Percentiles rank a stretch among this genome's conserved stretches.
Evolutionary conservation across 345 rosid genomes (phyloP).

Genomic region (Citrus sp.): DNA sequence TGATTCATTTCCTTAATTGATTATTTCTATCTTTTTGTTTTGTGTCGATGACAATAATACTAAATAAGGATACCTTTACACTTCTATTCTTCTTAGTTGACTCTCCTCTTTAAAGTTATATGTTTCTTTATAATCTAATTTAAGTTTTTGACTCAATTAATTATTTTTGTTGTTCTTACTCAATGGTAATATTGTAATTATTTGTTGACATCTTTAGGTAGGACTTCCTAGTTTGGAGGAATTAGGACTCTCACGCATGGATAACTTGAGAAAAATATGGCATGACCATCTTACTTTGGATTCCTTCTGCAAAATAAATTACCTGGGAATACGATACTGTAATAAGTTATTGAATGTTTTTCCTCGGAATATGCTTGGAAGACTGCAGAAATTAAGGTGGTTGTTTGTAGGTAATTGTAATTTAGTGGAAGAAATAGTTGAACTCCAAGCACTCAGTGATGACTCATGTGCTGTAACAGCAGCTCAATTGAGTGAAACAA

Average conservation of each 20-base stretch:
- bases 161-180: no score
- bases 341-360: not conserved
- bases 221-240: not conserved
- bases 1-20: not conserved
- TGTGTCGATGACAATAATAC: no score
- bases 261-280: not conserved
- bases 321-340: not conserved
- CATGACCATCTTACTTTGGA: not conserved
- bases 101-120: no score
- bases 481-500: not conserved
- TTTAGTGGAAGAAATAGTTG: slow-evolving; percentile 17
- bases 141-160: no score
- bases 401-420: not conserved
- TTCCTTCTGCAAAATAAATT: not conserved
- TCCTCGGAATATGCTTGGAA: not conserved
- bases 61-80: no score
- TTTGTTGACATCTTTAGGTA: not conserved
- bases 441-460: no score
- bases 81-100: no score
- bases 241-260: not conserved
- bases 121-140: no score
- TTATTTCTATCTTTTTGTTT: no score
- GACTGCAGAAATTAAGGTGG: not conserved
- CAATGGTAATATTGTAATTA: no score
- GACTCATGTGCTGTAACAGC: not conserved